Percentiles rank a stretch among this genome's conserved stretches.
Evolutionary conservation across 2,329 filamentous ascomycete genomes (phyloP).

Genomic region (Mariannaea elegans): DNA sequence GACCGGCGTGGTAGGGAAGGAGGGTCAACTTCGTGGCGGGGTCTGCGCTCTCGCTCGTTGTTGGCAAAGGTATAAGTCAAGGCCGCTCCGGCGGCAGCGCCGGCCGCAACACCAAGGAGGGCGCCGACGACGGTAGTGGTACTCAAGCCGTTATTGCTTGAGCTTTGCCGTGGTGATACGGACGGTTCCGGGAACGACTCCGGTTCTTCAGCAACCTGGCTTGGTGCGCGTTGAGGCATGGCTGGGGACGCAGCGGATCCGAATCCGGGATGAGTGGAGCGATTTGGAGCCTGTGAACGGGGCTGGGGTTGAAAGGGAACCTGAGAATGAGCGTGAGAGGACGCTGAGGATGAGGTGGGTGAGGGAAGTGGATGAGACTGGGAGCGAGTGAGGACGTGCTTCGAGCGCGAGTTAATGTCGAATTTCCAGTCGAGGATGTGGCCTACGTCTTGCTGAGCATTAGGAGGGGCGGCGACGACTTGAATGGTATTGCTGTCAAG

Average conservation of each 20-base stretch:
- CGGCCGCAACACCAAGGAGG: slow-evolving; percentile 80
- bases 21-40: slow-evolving; percentile 52
- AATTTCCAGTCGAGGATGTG: slow-evolving; percentile 61
- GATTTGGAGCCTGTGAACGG: slow-evolving; percentile 22
- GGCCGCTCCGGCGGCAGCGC: slow-evolving; percentile 65
- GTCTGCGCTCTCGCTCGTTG: slow-evolving; percentile 53
- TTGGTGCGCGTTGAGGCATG: slow-evolving; percentile 36
- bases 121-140: slow-evolving; percentile 77
- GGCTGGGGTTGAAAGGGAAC: slow-evolving; percentile 30
- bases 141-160: slow-evolving; percentile 54
- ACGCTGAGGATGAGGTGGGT: slow-evolving; percentile 33
- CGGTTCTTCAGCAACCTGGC: slow-evolving; percentile 27
- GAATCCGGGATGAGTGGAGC: slow-evolving; percentile 27
- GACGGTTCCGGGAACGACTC: slow-evolving; percentile 28
- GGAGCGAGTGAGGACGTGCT: slow-evolving; percentile 29
- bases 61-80: slow-evolving; percentile 74
- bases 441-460: slow-evolving; percentile 48
- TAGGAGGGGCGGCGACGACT: slow-evolving; percentile 66
- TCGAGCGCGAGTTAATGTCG: slow-evolving; percentile 47
- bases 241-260: slow-evolving; percentile 34
- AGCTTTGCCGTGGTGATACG: slow-evolving; percentile 46
- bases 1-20: slow-evolving; percentile 53
- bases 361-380: slow-evolving; percentile 36
- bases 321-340: slow-evolving; percentile 29
- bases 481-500: slow-evolving; percentile 87